Evolutionary conservation across 371 early-diverging fungal species (phyloP), one percentile per base, ranked within the genome.

Genomic region (Mucor lusitanicus): DNA sequence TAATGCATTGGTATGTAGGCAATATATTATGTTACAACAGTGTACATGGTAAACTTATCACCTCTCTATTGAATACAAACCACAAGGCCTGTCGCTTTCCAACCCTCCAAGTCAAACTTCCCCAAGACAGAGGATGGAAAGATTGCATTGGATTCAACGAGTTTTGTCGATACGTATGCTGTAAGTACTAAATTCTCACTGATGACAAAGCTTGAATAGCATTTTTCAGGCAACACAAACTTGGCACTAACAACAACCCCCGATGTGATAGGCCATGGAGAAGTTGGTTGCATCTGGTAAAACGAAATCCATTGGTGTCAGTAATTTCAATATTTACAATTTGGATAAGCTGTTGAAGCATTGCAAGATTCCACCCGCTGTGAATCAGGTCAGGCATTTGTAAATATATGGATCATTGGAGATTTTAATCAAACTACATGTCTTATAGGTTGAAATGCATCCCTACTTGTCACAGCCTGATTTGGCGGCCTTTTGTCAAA

Each of bases 401-500:
- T n/a, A n/a, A n/a, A n/a, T n/a, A n/a, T n/a, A n/a, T n/a, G n/a
- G n/a, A n/a, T n/a, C 60, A 33, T 53, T 42, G 46, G 15, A n/a
- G 21, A n/a, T 25, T 9, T 21, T 30, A 55, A 15, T 7, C 27
- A 13, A 17, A 44, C 23, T 53, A 3, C 30, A 21, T 28, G 28
- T 57, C 4, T 59, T 25, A 28, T 65, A 80, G 74, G 83, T 94
- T 62, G 97, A 98, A 80, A 70, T 96, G 13, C 95, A 97, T 71
- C 97, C 97, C 48, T 95, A 94, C 82, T 81, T 93, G 56, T 90
- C 90, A 6, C 93, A 93, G 71, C 67, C 71, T 37, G 90, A 92
- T 28, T 80, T 94, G 12, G 66, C 93, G 35, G 85, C 88, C 12
- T 96, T 82, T 73, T 91, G 74, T 30, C 53, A 59, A 50, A 66